A percentile compares a stretch with the other conserved stretches of the same genome.
These are phyloP conservation scores for Microcos paniculata DNA, from an alignment of 345 rosid species.

Conservation along the genomic window DNA sequence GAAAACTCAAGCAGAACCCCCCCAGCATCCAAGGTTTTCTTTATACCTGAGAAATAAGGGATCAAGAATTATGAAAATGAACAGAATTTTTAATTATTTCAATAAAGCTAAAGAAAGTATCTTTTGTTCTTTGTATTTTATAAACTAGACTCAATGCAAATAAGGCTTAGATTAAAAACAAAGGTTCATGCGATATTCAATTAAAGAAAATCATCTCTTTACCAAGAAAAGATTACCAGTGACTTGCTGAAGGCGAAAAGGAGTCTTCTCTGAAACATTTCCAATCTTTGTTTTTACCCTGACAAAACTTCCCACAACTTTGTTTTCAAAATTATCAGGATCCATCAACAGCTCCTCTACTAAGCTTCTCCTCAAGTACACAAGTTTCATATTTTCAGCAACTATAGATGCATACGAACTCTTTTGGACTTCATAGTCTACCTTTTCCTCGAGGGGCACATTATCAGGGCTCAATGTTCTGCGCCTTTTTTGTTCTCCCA, in stretches of 20 bases:
- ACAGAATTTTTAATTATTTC: not conserved
- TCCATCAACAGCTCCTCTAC: conserved; percentile 37
- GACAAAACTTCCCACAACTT: conserved; percentile 58
- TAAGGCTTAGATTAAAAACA: no score
- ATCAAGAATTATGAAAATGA: not conserved
- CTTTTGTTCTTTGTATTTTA: not conserved
- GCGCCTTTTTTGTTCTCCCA: conserved; percentile 31
- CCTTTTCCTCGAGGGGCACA: conserved; percentile 17
- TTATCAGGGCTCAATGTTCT: conserved; percentile 13
- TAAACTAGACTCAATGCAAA: not conserved
- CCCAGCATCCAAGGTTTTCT: not conserved
- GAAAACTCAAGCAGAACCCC: conserved; percentile 11
- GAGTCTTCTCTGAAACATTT: conserved; percentile 21
- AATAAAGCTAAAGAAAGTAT: not conserved
- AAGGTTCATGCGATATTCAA: not conserved
- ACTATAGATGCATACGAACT: conserved; percentile 42
- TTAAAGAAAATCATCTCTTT: not conserved
- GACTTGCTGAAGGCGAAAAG: conserved; percentile 18
- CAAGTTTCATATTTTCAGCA: conserved; percentile 49
- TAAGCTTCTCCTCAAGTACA: conserved; percentile 55
- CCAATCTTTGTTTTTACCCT: conserved; percentile 44
- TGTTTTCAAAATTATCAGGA: conserved; percentile 30
- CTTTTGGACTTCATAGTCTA: conserved; percentile 20
- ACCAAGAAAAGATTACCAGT: not conserved
- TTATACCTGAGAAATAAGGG: conserved; percentile 8